Conservation (phyloP, 495 filamentous ascomycete species). For the Endocarpon pusillum region DNA sequence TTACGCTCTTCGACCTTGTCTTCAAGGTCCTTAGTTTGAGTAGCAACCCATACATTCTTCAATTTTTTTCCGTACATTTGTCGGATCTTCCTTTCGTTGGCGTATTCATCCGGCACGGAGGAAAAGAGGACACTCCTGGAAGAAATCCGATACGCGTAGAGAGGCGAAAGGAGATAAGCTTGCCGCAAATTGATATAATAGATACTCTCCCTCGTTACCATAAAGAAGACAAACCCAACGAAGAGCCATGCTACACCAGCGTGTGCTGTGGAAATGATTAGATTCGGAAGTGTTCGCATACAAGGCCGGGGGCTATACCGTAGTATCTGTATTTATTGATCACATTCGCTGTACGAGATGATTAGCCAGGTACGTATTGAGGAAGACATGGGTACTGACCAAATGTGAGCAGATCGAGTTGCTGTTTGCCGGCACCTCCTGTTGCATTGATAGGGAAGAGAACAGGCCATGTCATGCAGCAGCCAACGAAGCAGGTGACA, state of each 20-base stretch:
- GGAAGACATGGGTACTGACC: no score
- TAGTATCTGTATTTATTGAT: conserved; percentile 48
- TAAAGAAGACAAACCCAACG: conserved; percentile 70
- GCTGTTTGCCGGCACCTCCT: conserved; percentile 35
- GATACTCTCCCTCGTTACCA: conserved; percentile 80
- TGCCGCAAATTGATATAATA: conserved; percentile 93
- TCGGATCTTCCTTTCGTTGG: conserved; percentile 55
- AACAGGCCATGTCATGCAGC: conserved; percentile 66
- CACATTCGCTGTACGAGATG: no score
- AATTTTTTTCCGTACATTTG: conserved; percentile 66
- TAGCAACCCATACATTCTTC: conserved; percentile 72
- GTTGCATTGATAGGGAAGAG: conserved; percentile 78
- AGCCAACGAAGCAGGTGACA: conserved; percentile 62
- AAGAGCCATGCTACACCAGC: conserved; percentile 57
- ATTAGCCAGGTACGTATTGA: no score
- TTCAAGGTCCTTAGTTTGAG: conserved; percentile 65
- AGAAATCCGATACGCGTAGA: conserved; percentile 78
- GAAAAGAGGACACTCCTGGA: conserved; percentile 88
- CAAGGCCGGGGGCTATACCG: no score
- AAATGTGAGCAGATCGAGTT: conserved; percentile 69
- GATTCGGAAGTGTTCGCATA: no score
- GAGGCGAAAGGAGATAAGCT: conserved; percentile 77
- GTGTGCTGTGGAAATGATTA: no score
- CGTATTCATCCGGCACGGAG: conserved; percentile 60
- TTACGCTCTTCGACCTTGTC: conserved; percentile 75